These are phyloP conservation scores for Lolium rigidum DNA, from an alignment of 176 grass and related monocot genomes.

Conservation along the genomic window DNA sequence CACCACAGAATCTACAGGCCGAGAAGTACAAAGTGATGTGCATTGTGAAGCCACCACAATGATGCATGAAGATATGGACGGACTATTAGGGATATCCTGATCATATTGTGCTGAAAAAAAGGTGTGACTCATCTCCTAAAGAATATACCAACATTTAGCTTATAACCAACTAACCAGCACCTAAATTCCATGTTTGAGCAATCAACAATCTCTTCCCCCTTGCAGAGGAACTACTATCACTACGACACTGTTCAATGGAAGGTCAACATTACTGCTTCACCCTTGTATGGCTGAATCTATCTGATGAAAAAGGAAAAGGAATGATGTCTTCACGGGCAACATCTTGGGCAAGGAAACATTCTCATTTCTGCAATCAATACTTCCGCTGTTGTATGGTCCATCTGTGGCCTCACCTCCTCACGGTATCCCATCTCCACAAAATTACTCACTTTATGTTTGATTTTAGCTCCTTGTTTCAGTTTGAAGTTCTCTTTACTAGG, in stretches of 20 bases:
- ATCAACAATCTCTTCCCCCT: neutral
- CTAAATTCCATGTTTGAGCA: neutral
- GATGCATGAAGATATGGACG: no score
- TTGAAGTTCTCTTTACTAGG: neutral
- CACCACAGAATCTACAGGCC: neutral
- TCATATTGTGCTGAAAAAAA: neutral
- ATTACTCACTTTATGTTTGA: neutral
- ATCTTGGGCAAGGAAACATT: neutral
- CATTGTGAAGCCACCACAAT: no score
- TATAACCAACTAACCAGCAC: neutral
- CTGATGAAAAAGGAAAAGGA: neutral
- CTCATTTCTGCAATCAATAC: neutral
- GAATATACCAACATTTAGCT: neutral
- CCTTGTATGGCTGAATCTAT: neutral
- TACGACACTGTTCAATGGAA: neutral
- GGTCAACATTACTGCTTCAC: neutral
- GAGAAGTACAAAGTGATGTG: neutral
- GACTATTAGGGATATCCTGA: no score
- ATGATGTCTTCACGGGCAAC: neutral
- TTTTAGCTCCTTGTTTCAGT: neutral
- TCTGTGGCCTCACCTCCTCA: neutral
- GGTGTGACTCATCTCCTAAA: neutral
- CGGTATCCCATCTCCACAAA: neutral
- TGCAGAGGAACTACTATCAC: neutral
- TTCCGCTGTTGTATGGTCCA: no score